Evolutionary conservation across 331 rosid genomes (phyloP).

Genomic region (Cydonia oblonga): DNA sequence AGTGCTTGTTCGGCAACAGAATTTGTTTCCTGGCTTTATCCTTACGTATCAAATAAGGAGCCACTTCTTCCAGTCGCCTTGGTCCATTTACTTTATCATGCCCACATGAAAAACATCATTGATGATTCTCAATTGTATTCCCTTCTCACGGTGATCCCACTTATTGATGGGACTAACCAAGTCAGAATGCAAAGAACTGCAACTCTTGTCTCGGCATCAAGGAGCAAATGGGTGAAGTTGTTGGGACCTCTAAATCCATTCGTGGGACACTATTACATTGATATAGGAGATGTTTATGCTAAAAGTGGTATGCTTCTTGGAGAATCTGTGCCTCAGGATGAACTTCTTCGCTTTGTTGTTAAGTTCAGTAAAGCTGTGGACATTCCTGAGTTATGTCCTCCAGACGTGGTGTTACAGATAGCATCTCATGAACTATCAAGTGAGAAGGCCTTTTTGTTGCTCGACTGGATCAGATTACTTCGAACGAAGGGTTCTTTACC

Average conservation of each 20-base stretch:
- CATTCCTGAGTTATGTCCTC: conserved; percentile 7
- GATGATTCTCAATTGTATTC: neutral
- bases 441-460: conserved; percentile 2
- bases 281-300: conserved; percentile 1
- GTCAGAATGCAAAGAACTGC: neutral
- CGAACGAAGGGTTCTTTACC: neutral
- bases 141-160: neutral
- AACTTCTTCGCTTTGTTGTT: neutral
- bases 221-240: conserved; percentile 13
- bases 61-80: neutral
- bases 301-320: conserved; percentile 1
- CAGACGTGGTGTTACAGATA: neutral
- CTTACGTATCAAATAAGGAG: neutral
- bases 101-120: neutral
- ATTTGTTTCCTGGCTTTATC: neutral
- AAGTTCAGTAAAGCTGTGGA: neutral
- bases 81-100: conserved; percentile 7
- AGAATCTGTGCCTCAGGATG: neutral
- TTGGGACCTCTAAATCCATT: conserved; percentile 11
- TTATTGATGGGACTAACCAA: conserved; percentile 2
- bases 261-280: neutral
- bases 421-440: conserved; percentile 8
- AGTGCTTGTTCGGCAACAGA: neutral
- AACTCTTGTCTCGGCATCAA: conserved; percentile 2
- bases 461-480: conserved; percentile 7